These are phyloP conservation scores for Starmera dryadoides DNA, from an alignment of 805 yeast species.

Conservation along the genomic window DNA sequence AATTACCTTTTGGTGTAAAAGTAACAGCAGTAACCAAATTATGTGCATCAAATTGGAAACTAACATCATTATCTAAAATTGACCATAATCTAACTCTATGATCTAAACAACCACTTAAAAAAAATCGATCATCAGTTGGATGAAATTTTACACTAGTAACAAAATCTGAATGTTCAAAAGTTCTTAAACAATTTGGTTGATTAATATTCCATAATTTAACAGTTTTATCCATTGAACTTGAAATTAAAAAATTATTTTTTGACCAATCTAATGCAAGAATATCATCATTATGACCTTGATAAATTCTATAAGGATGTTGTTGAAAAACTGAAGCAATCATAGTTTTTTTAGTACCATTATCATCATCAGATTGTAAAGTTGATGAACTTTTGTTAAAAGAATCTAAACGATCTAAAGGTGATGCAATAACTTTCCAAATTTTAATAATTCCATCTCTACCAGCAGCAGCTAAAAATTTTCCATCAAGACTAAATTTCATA, in stretches of 20 bases:
- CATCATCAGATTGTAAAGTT: neutral
- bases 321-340: constrained; percentile 75
- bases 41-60: constrained; percentile 52
- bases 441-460: constrained; percentile 66
- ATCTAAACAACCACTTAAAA: constrained; percentile 76
- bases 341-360: constrained; percentile 1
- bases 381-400: constrained; percentile 3
- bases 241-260: constrained; percentile 68
- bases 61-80: constrained; percentile 61
- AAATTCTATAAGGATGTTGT: constrained; percentile 51
- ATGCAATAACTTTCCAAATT: constrained; percentile 75
- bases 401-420: constrained; percentile 61
- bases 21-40: constrained; percentile 69
- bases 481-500: constrained; percentile 69
- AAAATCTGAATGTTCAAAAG: constrained; percentile 70
- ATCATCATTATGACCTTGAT: constrained; percentile 62
- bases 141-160: constrained; percentile 78
- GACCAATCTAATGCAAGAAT: constrained; percentile 84
- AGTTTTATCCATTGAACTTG: constrained; percentile 81
- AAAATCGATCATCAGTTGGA: constrained; percentile 81
- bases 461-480: constrained; percentile 77
- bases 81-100: constrained; percentile 77
- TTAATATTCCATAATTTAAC: constrained; percentile 83
- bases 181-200: constrained; percentile 50
- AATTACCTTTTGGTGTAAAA: constrained; percentile 57